A percentile compares a stretch with the other conserved stretches of the same genome.
These are phyloP conservation scores for Malus hybrid DNA, from an alignment of 331 rosid genomes.

Conservation along the genomic window DNA sequence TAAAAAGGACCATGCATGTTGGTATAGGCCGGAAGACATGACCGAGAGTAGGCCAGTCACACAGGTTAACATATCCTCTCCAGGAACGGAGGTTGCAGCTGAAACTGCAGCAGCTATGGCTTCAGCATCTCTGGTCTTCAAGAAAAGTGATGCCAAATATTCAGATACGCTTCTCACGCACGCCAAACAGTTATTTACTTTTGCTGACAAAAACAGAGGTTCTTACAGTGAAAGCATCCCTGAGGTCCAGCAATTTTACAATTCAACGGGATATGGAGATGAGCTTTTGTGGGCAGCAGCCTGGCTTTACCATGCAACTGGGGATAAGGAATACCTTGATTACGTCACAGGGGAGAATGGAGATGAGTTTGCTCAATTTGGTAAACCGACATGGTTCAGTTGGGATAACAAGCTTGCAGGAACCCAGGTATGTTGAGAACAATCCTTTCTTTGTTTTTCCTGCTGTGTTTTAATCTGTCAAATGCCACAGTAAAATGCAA, in stretches of 20 bases:
- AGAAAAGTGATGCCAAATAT: conserved; percentile 45
- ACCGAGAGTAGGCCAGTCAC: conserved; percentile 55
- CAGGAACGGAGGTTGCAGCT: conserved; percentile 90
- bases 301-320: conserved; percentile 97
- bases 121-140: conserved; percentile 88
- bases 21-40: conserved; percentile 86
- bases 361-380: conserved; percentile 57
- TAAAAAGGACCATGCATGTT: conserved; percentile 63
- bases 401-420: conserved; percentile 99
- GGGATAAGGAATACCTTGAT: conserved; percentile 55
- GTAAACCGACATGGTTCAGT: conserved; percentile 93
- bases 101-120: conserved; percentile 99
- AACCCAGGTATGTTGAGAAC: conserved; percentile 51
- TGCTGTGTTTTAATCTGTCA: conserved; percentile 8
- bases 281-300: conserved; percentile 98
- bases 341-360: conserved; percentile 68
- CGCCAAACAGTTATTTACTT: conserved; percentile 69
- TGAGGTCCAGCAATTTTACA: conserved; percentile 55
- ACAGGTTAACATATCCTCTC: conserved; percentile 62
- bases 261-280: conserved; percentile 87
- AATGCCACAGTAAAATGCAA: conserved; percentile 1
- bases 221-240: conserved; percentile 68
- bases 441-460: neutral
- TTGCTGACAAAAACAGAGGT: conserved; percentile 57
- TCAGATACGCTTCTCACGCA: conserved; percentile 73